Base-by-base conservation (phyloP, 176 grass and related monocot species). In the Oryza rufipogon region DNA sequence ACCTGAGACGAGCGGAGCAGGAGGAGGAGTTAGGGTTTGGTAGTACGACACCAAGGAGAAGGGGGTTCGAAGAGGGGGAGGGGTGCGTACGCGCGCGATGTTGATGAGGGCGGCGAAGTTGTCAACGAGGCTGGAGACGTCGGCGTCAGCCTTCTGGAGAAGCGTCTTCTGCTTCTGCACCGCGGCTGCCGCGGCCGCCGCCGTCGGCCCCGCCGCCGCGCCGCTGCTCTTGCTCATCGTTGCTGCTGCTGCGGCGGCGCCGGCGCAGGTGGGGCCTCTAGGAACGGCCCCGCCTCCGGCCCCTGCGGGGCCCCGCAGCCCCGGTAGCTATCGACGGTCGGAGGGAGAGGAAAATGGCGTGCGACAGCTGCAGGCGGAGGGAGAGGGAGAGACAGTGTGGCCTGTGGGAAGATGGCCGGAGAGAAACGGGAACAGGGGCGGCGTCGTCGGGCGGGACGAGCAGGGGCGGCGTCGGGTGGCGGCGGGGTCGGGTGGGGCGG, bases 121-220 rank as follows among this genome's bases (percentile, higher is more conserved):
- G 74, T 95, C 93, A 26, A 98, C 87, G 74, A 98, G 90, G 85
- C 67, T 81, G 60, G 85, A 84, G 48, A 95, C 76, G 48, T 95
- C 96, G 51, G 61, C 42, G 11, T 98, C 96, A n/a, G 91, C 89
- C 25, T 89, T 87, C 83, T 98, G 93, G 32, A 95, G 87, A 8
- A 98, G 85, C 38, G 87, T 51, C 33, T 89, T 92, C 86, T 98
- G 96, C 87, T 98, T 98, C 87, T 98, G 91, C n/a, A 56, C 91
- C 1, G 96, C 93, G 1, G 91, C 87, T 0, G 89, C 89, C 0
- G 95, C 91, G 0, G 95, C 90, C 0, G 83, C 82, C 0, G 96
- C 89, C 25, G 96, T 95, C 72, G 96, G 93, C 1, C 95, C 92
- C 23, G 85, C 89, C 23, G 85, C 89, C 1, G 83, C 82, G 30